Base-by-base conservation (phyloP, 2,329 filamentous ascomycete genomes). In the Monilinia polystroma region DNA sequence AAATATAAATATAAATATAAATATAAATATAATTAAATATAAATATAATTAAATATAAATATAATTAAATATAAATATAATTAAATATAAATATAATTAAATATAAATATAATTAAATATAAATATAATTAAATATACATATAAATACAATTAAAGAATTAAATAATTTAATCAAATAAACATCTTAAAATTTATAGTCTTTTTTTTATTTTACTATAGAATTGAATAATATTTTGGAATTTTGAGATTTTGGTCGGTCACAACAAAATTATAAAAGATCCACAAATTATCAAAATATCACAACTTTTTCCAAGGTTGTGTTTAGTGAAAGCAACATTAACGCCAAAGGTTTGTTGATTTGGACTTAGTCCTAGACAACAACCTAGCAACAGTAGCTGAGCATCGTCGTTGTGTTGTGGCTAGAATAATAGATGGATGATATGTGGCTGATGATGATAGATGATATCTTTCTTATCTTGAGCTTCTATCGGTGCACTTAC, bases 281-380 rank as follows among this genome's bases (percentile, higher is more conserved):
- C 45, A 60, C 58, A 51, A 35, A 35, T 35, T 35, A 5, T 5
- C 32, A 35, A 35, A 26, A 38, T 52, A 43, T 49, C 29, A 38
- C 11, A 16, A 35, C 56, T 59, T 47, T 59, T 32, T 29, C 29
- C 26, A 59, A 43, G 41, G 12, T 43, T 43, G 41, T 43, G 41
- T 14, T 14, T 16, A 43, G 38, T 14, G 38, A 41, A 41, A 32
- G 26, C 26, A 32, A 47, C 12, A 49, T 49, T 23, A 23, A 60
- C 29, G 45, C 45, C 45, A 51, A 12, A 51, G 20, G n/a, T 51
- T 62, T 62, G 58, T 62, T 62, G 58, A 62, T 62, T 12, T 51
- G 16, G 12, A n/a, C 23, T 38, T 51, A 20, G 45, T 51, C 58
- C 58, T 52, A 41, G 58, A 32, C 58, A 62, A 62, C 58, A 32